phyloP scores from a whole-genome alignment of 371 early-diverging fungal species.

The Rhizopus sp. region DNA sequence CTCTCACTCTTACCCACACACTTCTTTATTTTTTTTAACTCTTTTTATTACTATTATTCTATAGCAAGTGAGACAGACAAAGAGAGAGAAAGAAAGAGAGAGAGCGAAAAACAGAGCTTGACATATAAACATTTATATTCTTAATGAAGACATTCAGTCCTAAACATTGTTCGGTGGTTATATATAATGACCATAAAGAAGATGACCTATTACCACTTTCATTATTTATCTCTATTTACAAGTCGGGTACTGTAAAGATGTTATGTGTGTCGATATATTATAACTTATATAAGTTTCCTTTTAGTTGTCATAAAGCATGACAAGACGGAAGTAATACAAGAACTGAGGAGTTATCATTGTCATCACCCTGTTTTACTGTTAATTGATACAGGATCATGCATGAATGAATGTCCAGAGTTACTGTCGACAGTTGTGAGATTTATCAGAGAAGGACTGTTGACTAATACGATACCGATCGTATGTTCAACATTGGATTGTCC shows the following conservation, averaged over 20 bases:
- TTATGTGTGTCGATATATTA: not conserved
- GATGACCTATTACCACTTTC: constrained; percentile 6
- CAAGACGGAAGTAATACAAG: constrained; percentile 12
- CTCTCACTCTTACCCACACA: no score
- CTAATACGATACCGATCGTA: constrained; percentile 27
- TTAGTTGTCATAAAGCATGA: constrained; percentile 18
- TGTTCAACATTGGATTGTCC: constrained; percentile 38
- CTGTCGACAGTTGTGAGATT: constrained; percentile 16
- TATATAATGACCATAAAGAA: constrained; percentile 15
- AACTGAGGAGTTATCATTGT: constrained; percentile 12
- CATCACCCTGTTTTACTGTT: constrained; percentile 17
- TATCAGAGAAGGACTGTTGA: constrained; percentile 11
- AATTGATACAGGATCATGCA: constrained; percentile 24
- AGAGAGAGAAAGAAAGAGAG: no score
- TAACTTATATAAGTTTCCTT: not conserved
- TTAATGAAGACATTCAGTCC: constrained; percentile 20
- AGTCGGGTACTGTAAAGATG: constrained; percentile 14
- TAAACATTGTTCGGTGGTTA: constrained; percentile 23
- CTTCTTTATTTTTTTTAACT: no score
- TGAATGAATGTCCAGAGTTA: constrained; percentile 24
- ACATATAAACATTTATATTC: not conserved
- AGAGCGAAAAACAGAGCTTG: no score
- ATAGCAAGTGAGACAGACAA: no score
- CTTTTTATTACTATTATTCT: no score
- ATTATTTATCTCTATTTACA: constrained; percentile 14